A percentile compares a stretch with the other conserved stretches of the same genome.
phyloP scores from a whole-genome alignment of 345 rosid species.

The Carallia pectinifolia region DNA sequence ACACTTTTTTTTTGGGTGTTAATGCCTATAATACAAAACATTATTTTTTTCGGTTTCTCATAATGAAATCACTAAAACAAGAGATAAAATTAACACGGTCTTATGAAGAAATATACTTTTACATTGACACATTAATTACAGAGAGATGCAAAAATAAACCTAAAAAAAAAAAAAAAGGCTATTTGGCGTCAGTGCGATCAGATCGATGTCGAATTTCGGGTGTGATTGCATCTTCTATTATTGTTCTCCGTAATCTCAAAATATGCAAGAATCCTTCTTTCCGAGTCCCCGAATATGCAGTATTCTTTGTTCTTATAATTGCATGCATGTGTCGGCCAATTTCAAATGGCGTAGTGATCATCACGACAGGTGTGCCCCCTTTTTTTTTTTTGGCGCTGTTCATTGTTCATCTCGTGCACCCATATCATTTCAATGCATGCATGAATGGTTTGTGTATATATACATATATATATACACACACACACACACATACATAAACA shows the following conservation, averaged over 20 bases:
- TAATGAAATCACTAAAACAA: not conserved
- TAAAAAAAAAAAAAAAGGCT: no score
- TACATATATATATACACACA: no score
- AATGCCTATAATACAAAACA: not conserved
- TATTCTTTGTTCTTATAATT: conserved; percentile 10
- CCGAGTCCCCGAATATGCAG: conserved; percentile 14
- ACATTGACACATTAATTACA: not conserved
- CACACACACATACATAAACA: no score
- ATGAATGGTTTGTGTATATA: no score
- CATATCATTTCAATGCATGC: no score
- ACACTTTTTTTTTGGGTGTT: not conserved
- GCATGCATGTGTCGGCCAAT: conserved; percentile 25
- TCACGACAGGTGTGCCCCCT: not conserved
- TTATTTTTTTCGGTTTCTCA: not conserved
- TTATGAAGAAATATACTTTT: not conserved
- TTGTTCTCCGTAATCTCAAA: conserved; percentile 5
- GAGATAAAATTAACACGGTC: conserved; percentile 4
- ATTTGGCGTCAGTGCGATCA: no score
- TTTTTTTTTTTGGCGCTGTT: not conserved
- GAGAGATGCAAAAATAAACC: not conserved
- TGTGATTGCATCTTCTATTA: not conserved
- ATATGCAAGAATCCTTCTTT: conserved; percentile 9
- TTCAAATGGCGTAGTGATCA: conserved; percentile 3
- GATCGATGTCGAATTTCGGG: not conserved
- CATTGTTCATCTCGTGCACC: no score